Percentiles rank a stretch among this genome's conserved stretches.
These are phyloP conservation scores for Yamadazyma conglobata DNA, from an alignment of 1,139 yeast genomes.

Conservation along the genomic window DNA sequence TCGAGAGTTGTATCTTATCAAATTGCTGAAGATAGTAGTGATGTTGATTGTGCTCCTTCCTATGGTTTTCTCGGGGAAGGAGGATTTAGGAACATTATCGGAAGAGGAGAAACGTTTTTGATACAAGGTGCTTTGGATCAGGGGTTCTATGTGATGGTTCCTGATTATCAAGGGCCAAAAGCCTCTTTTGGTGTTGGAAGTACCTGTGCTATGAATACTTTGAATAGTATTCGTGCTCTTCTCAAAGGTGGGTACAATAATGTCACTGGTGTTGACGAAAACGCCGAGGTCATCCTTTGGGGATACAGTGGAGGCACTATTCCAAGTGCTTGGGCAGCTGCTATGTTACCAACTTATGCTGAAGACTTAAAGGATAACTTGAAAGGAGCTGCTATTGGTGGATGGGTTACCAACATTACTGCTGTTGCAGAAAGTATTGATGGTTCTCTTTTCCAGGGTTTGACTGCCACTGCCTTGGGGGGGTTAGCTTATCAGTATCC, in stretches of 20 bases:
- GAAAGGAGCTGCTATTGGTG: conserved; percentile 34
- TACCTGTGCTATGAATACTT: conserved; percentile 25
- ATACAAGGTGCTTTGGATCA: conserved; percentile 22
- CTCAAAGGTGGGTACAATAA: conserved; percentile 17
- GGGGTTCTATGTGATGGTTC: conserved; percentile 31
- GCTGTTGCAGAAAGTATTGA: conserved; percentile 22
- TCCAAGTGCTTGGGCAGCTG: conserved; percentile 34
- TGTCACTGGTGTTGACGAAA: conserved; percentile 20
- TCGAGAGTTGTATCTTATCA: conserved; percentile 29
- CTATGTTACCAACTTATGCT: conserved; percentile 29
- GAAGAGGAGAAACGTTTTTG: conserved; percentile 24
- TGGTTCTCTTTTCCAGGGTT: conserved; percentile 26
- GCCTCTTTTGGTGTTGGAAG: conserved; percentile 28
- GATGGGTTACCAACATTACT: conserved; percentile 27
- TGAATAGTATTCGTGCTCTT: conserved; percentile 27
- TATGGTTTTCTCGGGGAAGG: conserved; percentile 25
- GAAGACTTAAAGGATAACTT: conserved; percentile 24
- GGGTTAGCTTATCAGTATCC: conserved; percentile 31
- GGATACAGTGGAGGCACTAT: conserved; percentile 39
- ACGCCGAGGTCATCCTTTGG: conserved; percentile 27
- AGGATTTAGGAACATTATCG: conserved; percentile 15
- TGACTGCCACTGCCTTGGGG: conserved; percentile 23
- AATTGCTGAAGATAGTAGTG: conserved; percentile 32
- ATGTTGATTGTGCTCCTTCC: conserved; percentile 30
- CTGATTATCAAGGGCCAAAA: conserved; percentile 33